A percentile compares a stretch with the other conserved stretches of the same genome.
Conservation (phyloP, 2,329 filamentous ascomycete species). For the Penicillium vulpinum region DNA sequence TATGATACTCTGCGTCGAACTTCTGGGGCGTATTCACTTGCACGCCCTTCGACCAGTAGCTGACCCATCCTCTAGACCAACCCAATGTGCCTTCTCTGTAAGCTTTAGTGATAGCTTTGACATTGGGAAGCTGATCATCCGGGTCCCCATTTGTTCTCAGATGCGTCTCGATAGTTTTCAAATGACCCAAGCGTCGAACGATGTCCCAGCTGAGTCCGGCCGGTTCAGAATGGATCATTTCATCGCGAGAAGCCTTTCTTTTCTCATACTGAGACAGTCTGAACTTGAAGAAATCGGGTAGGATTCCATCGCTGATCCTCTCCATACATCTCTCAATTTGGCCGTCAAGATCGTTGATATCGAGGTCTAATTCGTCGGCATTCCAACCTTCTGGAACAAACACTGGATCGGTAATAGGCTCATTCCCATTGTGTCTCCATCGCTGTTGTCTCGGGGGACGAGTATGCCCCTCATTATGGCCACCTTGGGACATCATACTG, state of each 20-base stretch:
- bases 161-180: neutral
- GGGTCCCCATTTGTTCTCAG: neutral
- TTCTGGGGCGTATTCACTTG: constrained; percentile 7
- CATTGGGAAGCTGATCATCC: constrained; percentile 3
- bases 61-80: constrained; percentile 4
- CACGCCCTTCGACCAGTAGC: constrained; percentile 10
- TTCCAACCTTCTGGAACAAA: neutral
- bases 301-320: neutral
- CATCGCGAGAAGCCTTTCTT: neutral
- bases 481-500: neutral
- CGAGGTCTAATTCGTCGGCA: neutral
- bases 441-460: neutral
- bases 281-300: neutral
- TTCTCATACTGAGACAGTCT: neutral
- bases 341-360: neutral
- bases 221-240: neutral
- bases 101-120: neutral
- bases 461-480: neutral
- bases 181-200: neutral
- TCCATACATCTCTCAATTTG: neutral
- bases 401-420: neutral
- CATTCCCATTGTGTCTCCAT: neutral
- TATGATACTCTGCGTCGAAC: neutral
- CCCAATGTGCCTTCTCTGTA: constrained; percentile 1
- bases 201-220: neutral